These are phyloP conservation scores for Trichoderma sp. DNA, from an alignment of 2,329 filamentous ascomycete species.

Conservation along the genomic window DNA sequence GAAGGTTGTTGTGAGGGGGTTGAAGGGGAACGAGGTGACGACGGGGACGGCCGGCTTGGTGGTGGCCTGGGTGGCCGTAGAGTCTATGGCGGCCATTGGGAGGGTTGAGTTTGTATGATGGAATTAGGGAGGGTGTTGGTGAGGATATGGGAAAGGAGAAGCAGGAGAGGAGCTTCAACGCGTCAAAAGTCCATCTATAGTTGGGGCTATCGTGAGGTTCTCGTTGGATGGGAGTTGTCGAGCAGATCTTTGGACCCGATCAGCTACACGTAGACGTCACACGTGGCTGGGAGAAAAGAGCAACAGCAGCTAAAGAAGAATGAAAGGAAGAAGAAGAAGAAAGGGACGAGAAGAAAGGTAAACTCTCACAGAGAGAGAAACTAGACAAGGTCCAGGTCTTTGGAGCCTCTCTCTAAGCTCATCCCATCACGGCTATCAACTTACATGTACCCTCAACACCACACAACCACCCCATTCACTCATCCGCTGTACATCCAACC, in stretches of 20 bases:
- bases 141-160: not conserved
- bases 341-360: not conserved
- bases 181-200: not conserved
- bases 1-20: constrained; percentile 38
- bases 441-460: not conserved
- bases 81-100: constrained; percentile 13
- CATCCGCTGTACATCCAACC: too few species aligned
- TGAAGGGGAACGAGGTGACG: constrained; percentile 33
- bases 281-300: not conserved
- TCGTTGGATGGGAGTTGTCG: not conserved
- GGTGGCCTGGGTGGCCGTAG: constrained; percentile 8
- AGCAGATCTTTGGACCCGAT: not conserved
- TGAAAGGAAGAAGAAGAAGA: not conserved
- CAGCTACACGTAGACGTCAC: not conserved
- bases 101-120: not conserved
- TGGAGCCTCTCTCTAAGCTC: not conserved
- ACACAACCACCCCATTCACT: too few species aligned
- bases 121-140: not conserved
- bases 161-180: not conserved
- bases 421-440: not conserved
- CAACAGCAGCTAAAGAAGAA: not conserved
- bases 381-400: constrained; percentile 4
- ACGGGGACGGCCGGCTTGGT: constrained; percentile 24
- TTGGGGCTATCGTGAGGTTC: not conserved
- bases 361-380: constrained; percentile 6